Evolutionary conservation across 129 eudicot species (phyloP).

Genomic region (Pseudognaphalium luteoalbum): DNA sequence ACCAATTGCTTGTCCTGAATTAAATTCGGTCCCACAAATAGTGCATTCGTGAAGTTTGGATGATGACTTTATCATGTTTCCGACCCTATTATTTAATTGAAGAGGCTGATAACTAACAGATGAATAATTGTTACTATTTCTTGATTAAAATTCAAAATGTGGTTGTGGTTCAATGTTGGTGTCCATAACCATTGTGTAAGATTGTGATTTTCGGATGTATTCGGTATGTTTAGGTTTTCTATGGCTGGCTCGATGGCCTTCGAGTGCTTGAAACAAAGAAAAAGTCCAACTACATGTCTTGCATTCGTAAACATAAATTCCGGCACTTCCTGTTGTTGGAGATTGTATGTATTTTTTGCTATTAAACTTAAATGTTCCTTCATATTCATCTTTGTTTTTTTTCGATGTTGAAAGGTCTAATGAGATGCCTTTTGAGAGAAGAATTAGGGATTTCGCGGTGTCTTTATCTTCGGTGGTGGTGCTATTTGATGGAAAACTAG

Average conservation of each 20-base stretch:
- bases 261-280: conserved; percentile 80
- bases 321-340: conserved; percentile 23
- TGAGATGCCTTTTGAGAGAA: conserved; percentile 52
- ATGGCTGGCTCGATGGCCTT: conserved; percentile 89
- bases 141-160: not conserved
- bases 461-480: conserved; percentile 63
- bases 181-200: conserved; percentile 17
- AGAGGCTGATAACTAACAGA: conserved; percentile 44
- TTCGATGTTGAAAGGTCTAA: conserved; percentile 1
- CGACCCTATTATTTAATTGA: conserved; percentile 34
- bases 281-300: conserved; percentile 70
- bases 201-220: conserved; percentile 14
- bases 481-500: conserved; percentile 23
- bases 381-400: conserved; percentile 7
- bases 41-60: conserved; percentile 73
- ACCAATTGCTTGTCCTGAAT: conserved; percentile 88
- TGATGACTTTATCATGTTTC: conserved; percentile 19
- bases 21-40: conserved; percentile 81
- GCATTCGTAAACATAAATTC: conserved; percentile 58
- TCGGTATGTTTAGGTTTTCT: conserved; percentile 54
- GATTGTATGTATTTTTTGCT: conserved; percentile 52
- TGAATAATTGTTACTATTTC: conserved; percentile 23
- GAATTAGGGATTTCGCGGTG: conserved; percentile 63
- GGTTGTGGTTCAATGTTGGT: conserved; percentile 35
- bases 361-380: conserved; percentile 33